Evolutionary conservation across 2,329 filamentous ascomycete species (phyloP), one percentile per base, ranked within the genome.

Genomic region (Chaetomiaceae sp.): DNA sequence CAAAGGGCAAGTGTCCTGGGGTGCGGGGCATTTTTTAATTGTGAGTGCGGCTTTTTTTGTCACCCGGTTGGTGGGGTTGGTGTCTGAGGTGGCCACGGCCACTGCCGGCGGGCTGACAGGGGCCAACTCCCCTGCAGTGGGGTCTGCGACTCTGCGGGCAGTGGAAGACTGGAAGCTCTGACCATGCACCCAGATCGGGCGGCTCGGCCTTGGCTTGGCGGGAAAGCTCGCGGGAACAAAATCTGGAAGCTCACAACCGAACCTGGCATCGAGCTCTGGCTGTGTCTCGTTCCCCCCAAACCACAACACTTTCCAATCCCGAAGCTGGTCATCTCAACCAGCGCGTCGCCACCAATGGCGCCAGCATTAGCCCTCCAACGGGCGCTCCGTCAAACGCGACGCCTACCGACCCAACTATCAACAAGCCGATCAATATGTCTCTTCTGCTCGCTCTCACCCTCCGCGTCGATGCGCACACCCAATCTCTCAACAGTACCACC

Each of bases 361-460:
- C 61, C 62, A 55, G 60, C 62, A 57, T 54, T 66, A 48, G 59
- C 60, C 49, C 51, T 65, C 53, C 54, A 59, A 48, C 54, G 57
- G 51, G 58, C 55, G 21, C 52, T 61, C 44, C 50, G 55, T 43
- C 58, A 59, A 49, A 51, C 55, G 30, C 50, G 51, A 38, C 35
- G 44, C 7, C 42, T 56, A 14, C 50, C 39, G 23, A 25, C 42
- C 16, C 23, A 45, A n/a, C 43, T 30, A n/a, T n/a, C n/a, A 8
- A 51, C 44, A 5, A 30, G 49, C 4, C 39, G 60, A 2, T 55
- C 58, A 17, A 56, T 64, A 42, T 68, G 66, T 48, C 55, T 67
- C 25, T 63, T 67, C 41, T 68, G 66, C 48, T 66, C 65, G 6
- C 48, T 61, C 21, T 50, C 61, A 4, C 44, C 59, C 13, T n/a